These are phyloP conservation scores for Linnemannia elongata DNA, from an alignment of 192 early-diverging fungal species.

Conservation along the genomic window DNA sequence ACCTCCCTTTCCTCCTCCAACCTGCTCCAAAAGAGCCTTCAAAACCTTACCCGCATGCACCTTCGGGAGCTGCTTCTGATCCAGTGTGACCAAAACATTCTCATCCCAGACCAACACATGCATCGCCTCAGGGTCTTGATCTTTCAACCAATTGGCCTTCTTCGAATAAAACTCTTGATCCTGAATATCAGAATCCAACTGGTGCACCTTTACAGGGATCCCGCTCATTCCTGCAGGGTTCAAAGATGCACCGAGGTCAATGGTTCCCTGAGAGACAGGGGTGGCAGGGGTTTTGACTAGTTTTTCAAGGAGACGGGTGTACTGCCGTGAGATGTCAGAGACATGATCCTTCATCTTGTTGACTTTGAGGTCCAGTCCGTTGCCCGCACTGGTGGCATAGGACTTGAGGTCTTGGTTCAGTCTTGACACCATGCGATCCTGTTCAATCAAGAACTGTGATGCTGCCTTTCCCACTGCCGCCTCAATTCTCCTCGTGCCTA, in stretches of 20 bases:
- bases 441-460: slow-evolving; percentile 58
- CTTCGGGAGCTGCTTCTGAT: slow-evolving; percentile 35
- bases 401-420: slow-evolving; percentile 56
- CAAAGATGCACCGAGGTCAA: slow-evolving; percentile 6
- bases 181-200: slow-evolving; percentile 54
- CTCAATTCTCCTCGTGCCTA: slow-evolving; percentile 72
- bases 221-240: neutral
- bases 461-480: slow-evolving; percentile 65
- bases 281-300: slow-evolving; percentile 40
- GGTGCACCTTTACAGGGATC: slow-evolving; percentile 40
- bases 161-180: slow-evolving; percentile 60
- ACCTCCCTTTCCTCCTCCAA: slow-evolving; percentile 64
- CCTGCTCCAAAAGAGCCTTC: slow-evolving; percentile 56
- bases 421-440: slow-evolving; percentile 59
- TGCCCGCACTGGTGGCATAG: slow-evolving; percentile 37
- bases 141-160: slow-evolving; percentile 60
- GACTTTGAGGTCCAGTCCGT: slow-evolving; percentile 59
- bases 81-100: slow-evolving; percentile 58
- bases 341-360: slow-evolving; percentile 58
- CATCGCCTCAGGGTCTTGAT: slow-evolving; percentile 34
- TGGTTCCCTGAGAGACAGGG: slow-evolving; percentile 14
- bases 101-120: slow-evolving; percentile 63
- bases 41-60: slow-evolving; percentile 52
- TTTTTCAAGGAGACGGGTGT: slow-evolving; percentile 58
- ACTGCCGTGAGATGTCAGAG: slow-evolving; percentile 56